phyloP scores from a whole-genome alignment of 495 filamentous ascomycete species.

The Penicillium parvum region DNA sequence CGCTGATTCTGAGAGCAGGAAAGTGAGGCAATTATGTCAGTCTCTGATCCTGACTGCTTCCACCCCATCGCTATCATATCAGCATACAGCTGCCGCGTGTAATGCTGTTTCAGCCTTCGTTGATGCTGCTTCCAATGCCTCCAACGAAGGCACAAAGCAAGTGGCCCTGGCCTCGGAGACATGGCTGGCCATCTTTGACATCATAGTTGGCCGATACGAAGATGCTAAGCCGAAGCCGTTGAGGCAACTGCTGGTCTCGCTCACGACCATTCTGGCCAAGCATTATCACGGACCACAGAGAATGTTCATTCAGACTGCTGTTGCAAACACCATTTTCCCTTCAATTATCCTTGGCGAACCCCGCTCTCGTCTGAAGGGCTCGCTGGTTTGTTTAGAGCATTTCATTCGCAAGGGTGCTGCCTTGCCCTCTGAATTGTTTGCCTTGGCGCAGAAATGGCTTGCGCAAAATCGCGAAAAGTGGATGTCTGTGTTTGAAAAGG shows the following conservation, averaged over 20 bases:
- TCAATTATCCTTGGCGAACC: conserved; percentile 39
- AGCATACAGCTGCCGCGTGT: conserved; percentile 41
- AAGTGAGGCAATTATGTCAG: conserved; percentile 36
- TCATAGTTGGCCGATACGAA: conserved; percentile 71
- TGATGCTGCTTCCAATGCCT: conserved; percentile 39
- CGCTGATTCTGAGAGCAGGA: conserved; percentile 24
- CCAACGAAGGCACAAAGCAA: conserved; percentile 25
- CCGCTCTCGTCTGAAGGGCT: conserved; percentile 37
- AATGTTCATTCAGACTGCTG: conserved; percentile 14
- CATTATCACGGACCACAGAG: conserved; percentile 37
- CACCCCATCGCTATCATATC: conserved; percentile 32
- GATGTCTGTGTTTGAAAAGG: conserved; percentile 26
- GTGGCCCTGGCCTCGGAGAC: conserved; percentile 46
- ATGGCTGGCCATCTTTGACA: conserved; percentile 59
- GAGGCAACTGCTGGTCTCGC: conserved; percentile 63
- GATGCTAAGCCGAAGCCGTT: conserved; percentile 69
- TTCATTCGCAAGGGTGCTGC: conserved; percentile 39
- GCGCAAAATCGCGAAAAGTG: conserved; percentile 26
- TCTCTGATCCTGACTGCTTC: conserved; percentile 37
- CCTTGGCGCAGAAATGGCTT: conserved; percentile 32
- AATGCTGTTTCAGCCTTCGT: conserved; percentile 47
- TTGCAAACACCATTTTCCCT: conserved; percentile 28
- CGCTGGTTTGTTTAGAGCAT: conserved; percentile 39
- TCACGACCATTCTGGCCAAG: conserved; percentile 48
- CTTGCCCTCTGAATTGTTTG: conserved; percentile 26